A percentile compares a stretch with the other conserved stretches of the same genome.
These are phyloP conservation scores for Quercus alba DNA, from an alignment of 306 rosid species.

Conservation along the genomic window DNA sequence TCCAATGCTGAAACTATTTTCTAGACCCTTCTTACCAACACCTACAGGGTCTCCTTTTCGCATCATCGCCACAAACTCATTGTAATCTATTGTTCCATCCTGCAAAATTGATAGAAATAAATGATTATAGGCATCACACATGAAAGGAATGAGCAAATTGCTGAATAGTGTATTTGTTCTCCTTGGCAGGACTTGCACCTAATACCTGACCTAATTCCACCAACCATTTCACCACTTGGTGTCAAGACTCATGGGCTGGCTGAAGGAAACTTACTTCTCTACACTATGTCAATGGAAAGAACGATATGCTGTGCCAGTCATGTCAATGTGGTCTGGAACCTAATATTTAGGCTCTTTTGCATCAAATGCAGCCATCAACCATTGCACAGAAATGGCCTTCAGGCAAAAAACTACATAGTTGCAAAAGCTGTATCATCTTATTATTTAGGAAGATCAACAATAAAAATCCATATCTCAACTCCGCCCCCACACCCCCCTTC, in stretches of 20 bases:
- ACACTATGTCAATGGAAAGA: neutral
- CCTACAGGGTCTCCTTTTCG: constrained; percentile 69
- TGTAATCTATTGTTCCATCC: constrained; percentile 96
- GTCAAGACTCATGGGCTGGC: too few species aligned
- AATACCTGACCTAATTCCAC: neutral
- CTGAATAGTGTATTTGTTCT: neutral
- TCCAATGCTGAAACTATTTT: constrained; percentile 64
- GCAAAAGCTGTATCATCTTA: too few species aligned
- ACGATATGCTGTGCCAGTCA: neutral
- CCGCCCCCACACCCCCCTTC: neutral
- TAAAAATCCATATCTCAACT: neutral
- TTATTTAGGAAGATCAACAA: too few species aligned
- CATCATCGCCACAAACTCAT: constrained; percentile 98
- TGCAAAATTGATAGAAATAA: constrained; percentile 26
- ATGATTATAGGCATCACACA: neutral
- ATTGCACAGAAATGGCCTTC: too few species aligned
- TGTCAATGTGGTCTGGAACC: neutral
- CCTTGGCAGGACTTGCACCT: constrained; percentile 6
- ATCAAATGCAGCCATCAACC: neutral
- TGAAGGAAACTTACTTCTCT: too few species aligned
- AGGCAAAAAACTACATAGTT: neutral
- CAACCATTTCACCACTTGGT: too few species aligned
- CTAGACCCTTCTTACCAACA: constrained; percentile 63
- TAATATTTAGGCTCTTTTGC: neutral
- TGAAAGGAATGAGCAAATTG: neutral